phyloP scores from a whole-genome alignment of 1,284 basidiomycete genomes.

The Sporisorium reilianum region DNA sequence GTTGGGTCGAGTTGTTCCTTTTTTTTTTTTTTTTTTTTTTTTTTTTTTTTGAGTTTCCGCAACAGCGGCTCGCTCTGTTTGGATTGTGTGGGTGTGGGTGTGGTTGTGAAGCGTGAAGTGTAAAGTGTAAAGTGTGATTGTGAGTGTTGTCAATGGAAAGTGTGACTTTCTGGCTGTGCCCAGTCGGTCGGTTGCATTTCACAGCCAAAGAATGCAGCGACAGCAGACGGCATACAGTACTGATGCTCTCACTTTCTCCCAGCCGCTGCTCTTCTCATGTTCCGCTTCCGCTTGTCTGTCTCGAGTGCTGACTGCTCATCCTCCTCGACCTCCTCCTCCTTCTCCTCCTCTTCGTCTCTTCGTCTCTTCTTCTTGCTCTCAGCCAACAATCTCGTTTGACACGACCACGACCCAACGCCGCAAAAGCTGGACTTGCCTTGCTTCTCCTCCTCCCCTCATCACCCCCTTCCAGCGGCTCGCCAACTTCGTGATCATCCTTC shows the following conservation, averaged over 20 bases:
- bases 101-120: too few relatives aligned
- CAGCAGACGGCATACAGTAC: too few relatives aligned
- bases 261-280: background rate
- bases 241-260: too few relatives aligned
- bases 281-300: slow-evolving; percentile 7
- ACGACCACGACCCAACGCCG: background rate
- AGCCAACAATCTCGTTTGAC: background rate
- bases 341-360: background rate
- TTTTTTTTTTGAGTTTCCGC: slow-evolving; percentile 9
- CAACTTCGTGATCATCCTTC: background rate
- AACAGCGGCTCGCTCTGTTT: background rate
- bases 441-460: background rate
- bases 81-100: background rate
- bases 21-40: too few relatives aligned
- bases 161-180: slow-evolving; percentile 8
- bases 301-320: background rate
- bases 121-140: too few relatives aligned
- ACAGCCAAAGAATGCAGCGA: background rate
- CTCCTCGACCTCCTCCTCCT: slow-evolving; percentile 1
- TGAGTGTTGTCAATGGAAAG: background rate
- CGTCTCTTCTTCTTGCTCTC: background rate
- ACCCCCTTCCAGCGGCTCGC: background rate
- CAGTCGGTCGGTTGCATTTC: background rate
- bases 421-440: slow-evolving; percentile 2
- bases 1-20: background rate